A percentile compares a stretch with the other conserved stretches of the same genome.
Evolutionary conservation across 1,284 basidiomycete genomes (phyloP).

Genomic region (Tylopilus orsonianus): DNA sequence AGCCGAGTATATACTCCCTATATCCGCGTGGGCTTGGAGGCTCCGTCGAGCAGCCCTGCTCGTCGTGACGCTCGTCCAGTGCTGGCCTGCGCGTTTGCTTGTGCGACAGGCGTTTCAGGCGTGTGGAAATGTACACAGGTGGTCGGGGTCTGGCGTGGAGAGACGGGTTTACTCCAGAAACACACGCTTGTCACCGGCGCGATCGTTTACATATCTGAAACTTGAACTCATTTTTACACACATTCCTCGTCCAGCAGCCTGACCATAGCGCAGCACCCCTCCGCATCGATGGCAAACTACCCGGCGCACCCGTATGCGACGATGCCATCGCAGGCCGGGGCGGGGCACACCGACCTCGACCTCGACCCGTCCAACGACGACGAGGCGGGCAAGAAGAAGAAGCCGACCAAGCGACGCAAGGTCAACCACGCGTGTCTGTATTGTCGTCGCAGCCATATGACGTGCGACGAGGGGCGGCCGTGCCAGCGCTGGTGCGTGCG

Average conservation of each 20-base stretch:
- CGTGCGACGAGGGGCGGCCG: constrained; percentile 86
- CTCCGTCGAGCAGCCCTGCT: neutral
- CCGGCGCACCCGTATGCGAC: constrained; percentile 31
- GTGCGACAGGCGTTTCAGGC: constrained; percentile 10
- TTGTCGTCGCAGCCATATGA: constrained; percentile 92
- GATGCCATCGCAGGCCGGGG: constrained; percentile 18
- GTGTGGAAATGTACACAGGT: constrained; percentile 11
- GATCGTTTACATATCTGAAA: constrained; percentile 22
- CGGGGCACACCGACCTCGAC: constrained; percentile 23
- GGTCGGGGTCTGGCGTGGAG: constrained; percentile 28
- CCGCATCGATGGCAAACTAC: constrained; percentile 36
- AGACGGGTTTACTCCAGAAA: neutral
- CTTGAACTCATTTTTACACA: constrained; percentile 24
- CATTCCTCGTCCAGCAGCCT: neutral
- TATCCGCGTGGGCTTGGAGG: neutral
- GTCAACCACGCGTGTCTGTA: constrained; percentile 93
- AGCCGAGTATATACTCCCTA: neutral
- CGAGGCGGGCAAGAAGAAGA: constrained; percentile 49
- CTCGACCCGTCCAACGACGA: constrained; percentile 32
- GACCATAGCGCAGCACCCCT: no score
- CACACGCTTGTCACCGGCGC: constrained; percentile 26
- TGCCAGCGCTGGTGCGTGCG: constrained; percentile 83
- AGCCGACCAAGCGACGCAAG: constrained; percentile 69
- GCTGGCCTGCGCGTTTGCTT: no score
- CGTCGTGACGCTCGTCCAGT: neutral